Evolutionary conservation across 768 basidiomycete species (phyloP), one percentile per base, ranked within the genome.

Genomic region (Amanita fuliginea): DNA sequence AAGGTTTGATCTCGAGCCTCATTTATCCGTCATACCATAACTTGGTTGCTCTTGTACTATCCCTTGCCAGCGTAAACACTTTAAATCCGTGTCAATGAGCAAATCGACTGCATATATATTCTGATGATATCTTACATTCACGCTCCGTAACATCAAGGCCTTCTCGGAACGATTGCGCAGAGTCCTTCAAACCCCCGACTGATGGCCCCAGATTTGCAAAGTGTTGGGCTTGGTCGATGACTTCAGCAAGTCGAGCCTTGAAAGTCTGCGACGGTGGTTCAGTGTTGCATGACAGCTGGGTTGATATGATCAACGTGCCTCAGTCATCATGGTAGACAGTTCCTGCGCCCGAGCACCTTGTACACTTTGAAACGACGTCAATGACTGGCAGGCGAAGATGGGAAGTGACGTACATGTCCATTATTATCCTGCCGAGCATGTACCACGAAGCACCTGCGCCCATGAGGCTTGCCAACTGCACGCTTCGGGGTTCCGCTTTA

Each of bases 391-490:
- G 10, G 32, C 44, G 34, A 30, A 41, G n/a, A 42, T 33, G 35
- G 14, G 9, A 7, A 43, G 21, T 8, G 10, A 57, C 57, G 59
- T 59, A 90, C 91, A 95, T 78, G 47, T 83, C 82, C 70, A 83
- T 85, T 52, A 95, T 80, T 54, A 81, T 79, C 62, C 83, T 83
- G 11, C 93, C 93, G 62, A 93, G 93, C 3, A 83, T 85, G 62
- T 96, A 97, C 93, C 94, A 97, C 57, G 81, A 66, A 2, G 90
- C 88, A 2, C 88, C 88, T 9, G 83, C 81, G 6, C 93, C 94
- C 7, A 95, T 90, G 6, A 94, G 78, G 39, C 74, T 76, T 8
- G 87, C 79, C 5, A 97, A 72, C 53, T 79, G 82, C 47, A 97
- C 93, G 55, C 86, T 89, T 18, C 79, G 77, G 8, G 94, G 74